Conservation (phyloP, 202 grass and related monocot species). For the Zoysia matrella region DNA sequence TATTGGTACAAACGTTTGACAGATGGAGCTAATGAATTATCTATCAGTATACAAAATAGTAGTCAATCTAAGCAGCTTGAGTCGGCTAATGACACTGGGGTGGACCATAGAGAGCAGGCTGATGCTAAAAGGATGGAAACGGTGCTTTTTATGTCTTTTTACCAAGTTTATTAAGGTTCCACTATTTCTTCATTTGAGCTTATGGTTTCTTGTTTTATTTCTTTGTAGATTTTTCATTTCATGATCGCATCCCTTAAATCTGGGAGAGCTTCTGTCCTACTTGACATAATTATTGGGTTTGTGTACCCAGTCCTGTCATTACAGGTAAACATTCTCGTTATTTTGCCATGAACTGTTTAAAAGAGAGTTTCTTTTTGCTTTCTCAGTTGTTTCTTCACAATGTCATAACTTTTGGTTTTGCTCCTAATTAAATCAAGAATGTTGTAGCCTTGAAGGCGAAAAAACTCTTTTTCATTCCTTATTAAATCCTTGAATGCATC, state of each 20-base stretch:
- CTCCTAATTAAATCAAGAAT: neutral
- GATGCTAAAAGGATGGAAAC: slow-evolving; percentile 87
- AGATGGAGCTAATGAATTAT: slow-evolving; percentile 75
- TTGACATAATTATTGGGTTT: slow-evolving; percentile 73
- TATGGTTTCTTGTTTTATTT: slow-evolving; percentile 26
- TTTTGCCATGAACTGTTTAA: neutral
- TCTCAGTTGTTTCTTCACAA: neutral
- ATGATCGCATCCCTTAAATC: slow-evolving; percentile 84
- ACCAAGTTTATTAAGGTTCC: slow-evolving; percentile 17
- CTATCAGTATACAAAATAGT: slow-evolving; percentile 75
- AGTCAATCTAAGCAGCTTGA: slow-evolving; percentile 69
- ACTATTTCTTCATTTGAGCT: slow-evolving; percentile 39
- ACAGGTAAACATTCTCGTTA: slow-evolving; percentile 63
- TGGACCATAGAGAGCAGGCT: slow-evolving; percentile 53
- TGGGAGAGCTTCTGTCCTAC: slow-evolving; percentile 87
- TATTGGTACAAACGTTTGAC: slow-evolving; percentile 75
- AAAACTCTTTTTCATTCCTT: neutral
- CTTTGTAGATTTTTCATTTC: slow-evolving; percentile 92
- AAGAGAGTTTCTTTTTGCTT: neutral
- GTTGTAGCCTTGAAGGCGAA: neutral
- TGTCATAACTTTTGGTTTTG: slow-evolving; percentile 3
- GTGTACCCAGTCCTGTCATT: slow-evolving; percentile 86
- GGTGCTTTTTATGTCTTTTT: slow-evolving; percentile 46
- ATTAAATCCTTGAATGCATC: neutral
- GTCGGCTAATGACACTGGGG: slow-evolving; percentile 49